A percentile compares a stretch with the other conserved stretches of the same genome.
Conservation (phyloP, 2,329 filamentous ascomycete genomes). For the Cadophora sp. region DNA sequence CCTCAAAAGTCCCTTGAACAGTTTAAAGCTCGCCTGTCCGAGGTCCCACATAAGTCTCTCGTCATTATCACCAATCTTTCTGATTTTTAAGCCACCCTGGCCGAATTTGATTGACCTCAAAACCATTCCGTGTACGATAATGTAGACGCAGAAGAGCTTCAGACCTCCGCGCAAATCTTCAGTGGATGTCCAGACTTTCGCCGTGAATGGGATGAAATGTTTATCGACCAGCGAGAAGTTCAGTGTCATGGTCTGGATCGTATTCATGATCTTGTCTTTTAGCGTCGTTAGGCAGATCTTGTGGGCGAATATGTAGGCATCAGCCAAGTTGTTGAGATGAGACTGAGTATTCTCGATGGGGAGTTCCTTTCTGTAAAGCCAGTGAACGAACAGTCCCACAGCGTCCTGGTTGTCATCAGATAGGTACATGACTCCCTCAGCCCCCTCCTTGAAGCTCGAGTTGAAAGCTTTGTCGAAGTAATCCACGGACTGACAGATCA, state of each 20-base stretch:
- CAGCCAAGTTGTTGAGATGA: background rate
- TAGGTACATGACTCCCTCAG: background rate
- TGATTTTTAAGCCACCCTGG: background rate
- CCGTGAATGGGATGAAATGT: background rate
- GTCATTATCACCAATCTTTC: background rate
- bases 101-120: background rate
- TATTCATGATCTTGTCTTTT: constrained; percentile 16
- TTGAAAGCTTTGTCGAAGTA: constrained; percentile 31
- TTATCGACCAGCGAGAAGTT: background rate
- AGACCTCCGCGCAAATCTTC: background rate
- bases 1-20: too few species aligned
- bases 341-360: background rate
- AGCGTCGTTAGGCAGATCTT: constrained; percentile 13
- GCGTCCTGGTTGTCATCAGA: background rate
- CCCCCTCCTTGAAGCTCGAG: constrained; percentile 14
- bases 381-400: background rate
- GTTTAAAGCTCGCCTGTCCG: too few species aligned
- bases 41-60: background rate
- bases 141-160: background rate
- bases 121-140: background rate
- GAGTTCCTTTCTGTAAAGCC: background rate
- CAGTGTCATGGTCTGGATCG: background rate
- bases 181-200: background rate
- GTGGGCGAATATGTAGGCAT: constrained; percentile 19
- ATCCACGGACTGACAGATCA: constrained; percentile 23